phyloP scores from a whole-genome alignment of 306 rosid species.

The apple (Malus domestica) region ASM211411v1 NC_041795.1:34278001-34278500 shows the following conservation, averaged over 20 bases:
- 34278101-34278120: constrained; percentile 64
- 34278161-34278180: constrained; percentile 63
- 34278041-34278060: constrained; percentile 75
- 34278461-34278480: constrained; percentile 87
- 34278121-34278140: constrained; percentile 45
- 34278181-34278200: constrained; percentile 47
- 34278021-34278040: constrained; percentile 88
- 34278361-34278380: constrained; percentile 68
- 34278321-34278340: constrained; percentile 55
- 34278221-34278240: constrained; percentile 38
- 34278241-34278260: constrained; percentile 70
- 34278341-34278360: constrained; percentile 50
- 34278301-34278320: constrained; percentile 62
- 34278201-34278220: constrained; percentile 57
- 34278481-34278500: constrained; percentile 75
- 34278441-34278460: constrained; percentile 54
- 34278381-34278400: constrained; percentile 61
- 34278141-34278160: constrained; percentile 68
- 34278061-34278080: constrained; percentile 60
- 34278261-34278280: constrained; percentile 71
- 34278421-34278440: constrained; percentile 54
- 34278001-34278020: constrained; percentile 89
- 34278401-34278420: constrained; percentile 58
- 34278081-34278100: constrained; percentile 84
- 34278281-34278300: constrained; percentile 84